Evolutionary conservation across 139 green algal genomes (phyloP).

Genomic region (Eudorina sp.): DNA sequence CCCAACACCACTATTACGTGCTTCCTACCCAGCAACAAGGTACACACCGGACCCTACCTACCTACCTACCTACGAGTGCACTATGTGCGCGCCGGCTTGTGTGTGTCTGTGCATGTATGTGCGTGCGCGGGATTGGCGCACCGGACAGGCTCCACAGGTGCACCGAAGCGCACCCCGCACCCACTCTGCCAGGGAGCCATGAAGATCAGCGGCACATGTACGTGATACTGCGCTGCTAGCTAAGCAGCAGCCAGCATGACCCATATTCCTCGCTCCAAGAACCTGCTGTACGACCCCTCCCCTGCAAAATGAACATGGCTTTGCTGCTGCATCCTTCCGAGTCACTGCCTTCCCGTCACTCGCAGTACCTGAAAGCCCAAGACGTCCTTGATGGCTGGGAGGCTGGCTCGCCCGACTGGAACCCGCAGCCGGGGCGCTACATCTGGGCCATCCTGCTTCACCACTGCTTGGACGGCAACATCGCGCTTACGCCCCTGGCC

Average conservation of each 20-base stretch:
- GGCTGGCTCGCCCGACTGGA: not conserved
- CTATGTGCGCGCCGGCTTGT: not conserved
- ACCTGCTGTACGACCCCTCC: not conserved
- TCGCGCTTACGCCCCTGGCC: not conserved
- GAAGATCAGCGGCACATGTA: not conserved
- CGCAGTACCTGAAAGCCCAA: not conserved
- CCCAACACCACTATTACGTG: not conserved
- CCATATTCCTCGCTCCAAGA: not conserved
- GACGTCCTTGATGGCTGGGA: not conserved
- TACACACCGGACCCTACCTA: not conserved
- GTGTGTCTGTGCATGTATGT: not conserved
- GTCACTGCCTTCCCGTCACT: not conserved
- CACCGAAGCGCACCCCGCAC: too few relatives aligned
- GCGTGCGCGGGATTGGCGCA: not conserved
- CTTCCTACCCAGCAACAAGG: not conserved
- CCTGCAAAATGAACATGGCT: not conserved
- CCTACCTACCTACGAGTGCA: not conserved
- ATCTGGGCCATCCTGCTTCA: not conserved
- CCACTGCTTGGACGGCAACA: not conserved
- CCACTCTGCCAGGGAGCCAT: too few relatives aligned
- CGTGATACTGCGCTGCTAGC: too few relatives aligned
- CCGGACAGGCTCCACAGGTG: too few relatives aligned
- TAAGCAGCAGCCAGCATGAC: too few relatives aligned
- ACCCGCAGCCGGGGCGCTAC: not conserved
- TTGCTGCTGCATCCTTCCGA: not conserved